A percentile compares a stretch with the other conserved stretches of the same genome.
Conservation (phyloP, 2,329 filamentous ascomycete genomes). For the Aspergillus thermomutatus region DNA sequence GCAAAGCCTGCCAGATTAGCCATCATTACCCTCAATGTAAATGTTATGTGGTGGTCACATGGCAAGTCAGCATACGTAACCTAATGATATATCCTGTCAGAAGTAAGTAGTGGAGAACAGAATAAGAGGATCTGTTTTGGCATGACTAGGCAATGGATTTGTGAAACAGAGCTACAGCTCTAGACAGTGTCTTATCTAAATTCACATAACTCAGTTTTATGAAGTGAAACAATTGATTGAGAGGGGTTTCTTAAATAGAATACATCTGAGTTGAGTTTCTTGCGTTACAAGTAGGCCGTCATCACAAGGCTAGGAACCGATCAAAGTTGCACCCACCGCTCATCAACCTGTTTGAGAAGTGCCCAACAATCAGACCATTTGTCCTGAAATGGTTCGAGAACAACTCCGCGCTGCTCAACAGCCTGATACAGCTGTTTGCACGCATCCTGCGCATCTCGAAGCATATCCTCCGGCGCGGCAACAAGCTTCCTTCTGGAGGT, state of each 20-base stretch:
- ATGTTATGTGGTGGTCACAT: no score
- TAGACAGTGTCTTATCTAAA: not conserved
- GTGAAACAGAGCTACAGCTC: no score
- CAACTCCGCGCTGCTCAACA: slow-evolving; percentile 15
- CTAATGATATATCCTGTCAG: no score
- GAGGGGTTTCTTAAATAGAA: not conserved
- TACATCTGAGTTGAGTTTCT: not conserved
- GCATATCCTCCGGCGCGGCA: slow-evolving; percentile 3
- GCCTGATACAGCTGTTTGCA: slow-evolving; percentile 17
- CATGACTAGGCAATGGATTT: no score
- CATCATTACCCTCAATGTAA: no score
- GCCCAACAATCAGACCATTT: slow-evolving; percentile 7
- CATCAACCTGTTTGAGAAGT: slow-evolving; percentile 16
- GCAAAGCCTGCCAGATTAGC: no score
- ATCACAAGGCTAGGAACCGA: not conserved
- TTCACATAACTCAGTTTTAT: not conserved
- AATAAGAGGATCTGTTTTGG: no score
- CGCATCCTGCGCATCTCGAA: slow-evolving; percentile 12
- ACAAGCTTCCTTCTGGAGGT: not conserved
- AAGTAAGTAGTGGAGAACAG: no score
- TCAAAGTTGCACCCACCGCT: slow-evolving; percentile 26
- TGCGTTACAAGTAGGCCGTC: not conserved
- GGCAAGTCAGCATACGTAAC: no score
- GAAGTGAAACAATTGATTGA: not conserved
- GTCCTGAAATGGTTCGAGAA: slow-evolving; percentile 15